Base-by-base conservation (phyloP, 306 rosid genomes). In the Cicer judaicum region DNA sequence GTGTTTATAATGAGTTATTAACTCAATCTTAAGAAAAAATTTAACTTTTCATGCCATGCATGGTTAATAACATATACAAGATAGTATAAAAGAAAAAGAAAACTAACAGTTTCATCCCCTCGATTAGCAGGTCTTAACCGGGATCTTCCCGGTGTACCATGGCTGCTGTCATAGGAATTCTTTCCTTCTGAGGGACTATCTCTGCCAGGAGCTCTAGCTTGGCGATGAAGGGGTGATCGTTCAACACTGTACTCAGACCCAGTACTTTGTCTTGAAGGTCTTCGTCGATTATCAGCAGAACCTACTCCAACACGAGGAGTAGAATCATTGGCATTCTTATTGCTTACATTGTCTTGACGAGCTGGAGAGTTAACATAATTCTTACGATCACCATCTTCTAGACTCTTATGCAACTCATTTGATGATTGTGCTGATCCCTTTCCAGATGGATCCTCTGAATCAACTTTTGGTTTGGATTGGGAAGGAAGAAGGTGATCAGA, bases 181-280 rank as follows among this genome's bases (percentile, higher is more conserved):
- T 84, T 94, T 67, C 90, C 91, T 74, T 89, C 97, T 84, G 90
- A 70, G 15, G 94, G 88, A 43, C 85, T 83, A 50, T 89, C 92
- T 82, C 87, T 84, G 34, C 89, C 92, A 0, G 95, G 54, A 74
- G 85, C 82, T 81, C 61, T 89, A 7, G 88, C 93, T 18, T 88
- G 86, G 41, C 96, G 93, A 81, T 91, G 95, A 48, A 90, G 90
- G 1, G 99, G 97, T 0, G 99, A 94, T 16, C 94, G 93, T 7
- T 94, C 99, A 59, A 88, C 44, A 72, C 95, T 87, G 43, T 86
- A 36, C 53, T 90, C 97, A 10, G 93, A 80, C 5, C 92, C 96
- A 78, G 71, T 43, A 74, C 84, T 81, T 68, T 19, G 83, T 46
- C 84, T 87, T n/a, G 83, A 78, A 86, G 86, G 69, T 86, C 80